Evolutionary conservation across 148 eudicot genomes (phyloP).

Genomic region (Arctostaphylos glauca): DNA sequence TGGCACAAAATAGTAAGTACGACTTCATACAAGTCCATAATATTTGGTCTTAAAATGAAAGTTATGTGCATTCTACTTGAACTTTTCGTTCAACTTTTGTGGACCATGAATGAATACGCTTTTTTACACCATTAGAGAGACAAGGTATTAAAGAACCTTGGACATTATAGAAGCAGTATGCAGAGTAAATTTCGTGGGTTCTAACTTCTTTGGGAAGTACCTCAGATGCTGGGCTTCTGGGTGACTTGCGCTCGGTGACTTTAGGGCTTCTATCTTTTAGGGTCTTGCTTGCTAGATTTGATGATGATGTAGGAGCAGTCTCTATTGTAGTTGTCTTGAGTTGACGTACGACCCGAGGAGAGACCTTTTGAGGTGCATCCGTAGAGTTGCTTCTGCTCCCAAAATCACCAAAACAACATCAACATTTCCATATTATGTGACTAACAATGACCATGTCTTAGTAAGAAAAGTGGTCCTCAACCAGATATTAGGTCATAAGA

Average conservation of each 20-base stretch:
- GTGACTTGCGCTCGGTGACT: conserved; percentile 57
- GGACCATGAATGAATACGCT: not conserved
- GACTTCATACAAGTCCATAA: too few relatives aligned
- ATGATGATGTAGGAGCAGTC: conserved; percentile 46
- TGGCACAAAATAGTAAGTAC: not conserved
- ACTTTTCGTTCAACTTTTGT: not conserved
- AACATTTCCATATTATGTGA: not conserved
- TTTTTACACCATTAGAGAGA: not conserved
- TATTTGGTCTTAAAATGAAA: not conserved
- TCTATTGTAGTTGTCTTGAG: conserved; percentile 54
- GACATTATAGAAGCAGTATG: not conserved
- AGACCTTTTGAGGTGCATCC: conserved; percentile 53
- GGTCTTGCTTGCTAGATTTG: conserved; percentile 39
- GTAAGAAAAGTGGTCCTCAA: not conserved
- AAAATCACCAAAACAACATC: not conserved
- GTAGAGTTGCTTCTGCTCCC: conserved; percentile 51
- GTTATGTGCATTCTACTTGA: not conserved
- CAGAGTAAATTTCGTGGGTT: not conserved
- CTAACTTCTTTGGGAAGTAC: conserved; percentile 31
- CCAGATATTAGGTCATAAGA: not conserved
- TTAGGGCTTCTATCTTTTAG: conserved; percentile 69
- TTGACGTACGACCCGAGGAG: conserved; percentile 50
- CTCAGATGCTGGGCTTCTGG: conserved; percentile 62
- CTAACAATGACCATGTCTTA: not conserved
- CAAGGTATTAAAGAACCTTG: not conserved